A percentile compares a stretch with the other conserved stretches of the same genome.
phyloP scores from a whole-genome alignment of 1,139 yeast genomes.

The Nakaseomyces kungkrabaensis region DNA sequence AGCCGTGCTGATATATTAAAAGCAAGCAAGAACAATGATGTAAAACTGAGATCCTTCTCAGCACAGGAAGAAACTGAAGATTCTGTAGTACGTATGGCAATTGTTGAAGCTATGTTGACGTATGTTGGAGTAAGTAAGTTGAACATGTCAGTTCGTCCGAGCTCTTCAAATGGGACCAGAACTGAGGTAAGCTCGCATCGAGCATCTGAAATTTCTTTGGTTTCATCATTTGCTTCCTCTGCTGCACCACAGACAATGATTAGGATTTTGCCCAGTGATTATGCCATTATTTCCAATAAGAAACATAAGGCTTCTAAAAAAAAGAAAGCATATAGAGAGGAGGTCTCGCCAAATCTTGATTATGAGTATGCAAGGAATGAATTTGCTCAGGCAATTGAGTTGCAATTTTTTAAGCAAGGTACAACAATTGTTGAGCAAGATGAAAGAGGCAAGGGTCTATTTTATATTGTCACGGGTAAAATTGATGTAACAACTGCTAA shows the following conservation, averaged over 20 bases:
- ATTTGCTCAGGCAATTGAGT: constrained; percentile 52
- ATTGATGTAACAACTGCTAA: constrained; percentile 46
- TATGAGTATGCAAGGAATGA: constrained; percentile 50
- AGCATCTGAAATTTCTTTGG: constrained; percentile 12
- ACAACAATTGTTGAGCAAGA: constrained; percentile 53
- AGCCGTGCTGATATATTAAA: not conserved
- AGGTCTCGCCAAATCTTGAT: constrained; percentile 26
- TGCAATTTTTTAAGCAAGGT: constrained; percentile 47
- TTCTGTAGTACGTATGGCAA: constrained; percentile 53
- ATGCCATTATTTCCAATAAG: constrained; percentile 15
- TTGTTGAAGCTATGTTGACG: constrained; percentile 67
- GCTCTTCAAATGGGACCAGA: not conserved
- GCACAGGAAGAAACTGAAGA: constrained; percentile 70
- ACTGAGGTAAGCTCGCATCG: constrained; percentile 4
- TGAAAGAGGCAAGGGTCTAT: constrained; percentile 61
- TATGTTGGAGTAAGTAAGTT: constrained; percentile 56
- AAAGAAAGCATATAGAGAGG: constrained; percentile 16
- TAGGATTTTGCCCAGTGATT: constrained; percentile 23
- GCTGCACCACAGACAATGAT: constrained; percentile 14
- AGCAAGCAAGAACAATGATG: not conserved
- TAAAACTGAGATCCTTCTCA: constrained; percentile 33
- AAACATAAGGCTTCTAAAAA: constrained; percentile 6
- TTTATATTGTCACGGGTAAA: constrained; percentile 67
- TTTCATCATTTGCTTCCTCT: constrained; percentile 14
- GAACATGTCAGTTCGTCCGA: constrained; percentile 21